Evolutionary conservation across 768 basidiomycete genomes (phyloP), one percentile per base, ranked within the genome.

Genomic region (Suillus cothurnatus): DNA sequence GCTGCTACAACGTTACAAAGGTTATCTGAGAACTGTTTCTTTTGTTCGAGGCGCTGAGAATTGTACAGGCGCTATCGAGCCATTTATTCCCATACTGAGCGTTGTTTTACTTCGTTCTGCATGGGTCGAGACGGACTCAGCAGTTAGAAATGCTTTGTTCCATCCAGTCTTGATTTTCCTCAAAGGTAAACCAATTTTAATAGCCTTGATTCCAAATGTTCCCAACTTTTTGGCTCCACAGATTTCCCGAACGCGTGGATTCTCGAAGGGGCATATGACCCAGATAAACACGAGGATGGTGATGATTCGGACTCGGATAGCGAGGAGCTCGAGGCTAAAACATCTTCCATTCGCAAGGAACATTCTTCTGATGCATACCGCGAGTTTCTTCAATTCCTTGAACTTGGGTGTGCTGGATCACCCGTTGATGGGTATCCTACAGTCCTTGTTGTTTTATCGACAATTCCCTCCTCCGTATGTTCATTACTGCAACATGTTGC

Each of bases 371-470:
- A 72, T 28, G 86, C 88, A 3, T 97, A 91, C 71, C 75, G 71
- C 17, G 88, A 91, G 58, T 95, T 98, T 76, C 78, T 95, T 26
- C 84, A 82, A 43, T 97, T 95, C 78, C 84, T 98, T 26, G 80
- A 88, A 63, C 78, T 86, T 1, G 93, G 89, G 14, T 97, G 95
- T 74, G 85, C 86, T n/a, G 90, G 91, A 1, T 86, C 89, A 6
- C 90, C 94, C 0, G 73, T 86, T 1, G 84, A 91, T 68, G 92
- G 91, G 3, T 99, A 97, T 74, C 94, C 94, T 0, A 82, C 89
- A 2, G 82, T 97, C 32, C 78, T 97, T 21, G 81, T 97, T 31
- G 82, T 95, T 31, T 73, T 98, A 17, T 92, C 94, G 2, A 95
- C 93, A 0, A 85, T 98, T 15, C 92, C 94, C 0, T 74, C 82